A percentile compares a stretch with the other conserved stretches of the same genome.
phyloP scores from a whole-genome alignment of 306 rosid genomes.

The Trichosanthes cucumerina region DNA sequence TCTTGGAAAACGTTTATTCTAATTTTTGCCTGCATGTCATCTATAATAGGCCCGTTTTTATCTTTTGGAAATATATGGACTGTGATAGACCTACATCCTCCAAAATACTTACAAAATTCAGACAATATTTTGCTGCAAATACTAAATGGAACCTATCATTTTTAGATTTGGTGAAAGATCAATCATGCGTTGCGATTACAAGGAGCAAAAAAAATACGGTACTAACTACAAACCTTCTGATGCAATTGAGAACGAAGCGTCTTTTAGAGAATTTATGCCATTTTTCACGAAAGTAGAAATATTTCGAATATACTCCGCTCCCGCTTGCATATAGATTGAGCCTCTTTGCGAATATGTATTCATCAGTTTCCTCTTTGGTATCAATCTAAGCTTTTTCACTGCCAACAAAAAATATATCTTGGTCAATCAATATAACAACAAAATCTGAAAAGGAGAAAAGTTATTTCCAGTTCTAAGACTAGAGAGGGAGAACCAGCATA shows the following conservation, averaged over 20 bases:
- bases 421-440: neutral
- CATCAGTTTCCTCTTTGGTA: constrained; percentile 65
- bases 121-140: neutral
- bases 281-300: constrained; percentile 66
- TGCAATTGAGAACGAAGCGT: constrained; percentile 31
- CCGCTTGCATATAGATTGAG: constrained; percentile 67
- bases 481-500: neutral
- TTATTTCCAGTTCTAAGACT: neutral
- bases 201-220: neutral
- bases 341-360: constrained; percentile 65
- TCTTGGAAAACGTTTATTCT: neutral
- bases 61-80: neutral
- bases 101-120: neutral
- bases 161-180: neutral
- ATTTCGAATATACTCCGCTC: constrained; percentile 61
- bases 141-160: neutral
- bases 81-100: neutral
- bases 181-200: neutral
- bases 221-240: constrained; percentile 53
- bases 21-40: neutral
- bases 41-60: neutral
- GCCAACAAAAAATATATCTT: constrained; percentile 15
- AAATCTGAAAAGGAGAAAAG: neutral
- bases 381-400: constrained; percentile 77
- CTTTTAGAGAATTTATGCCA: constrained; percentile 60